Conservation (phyloP, 768 basidiomycete genomes). For the Russula abietina region DNA sequence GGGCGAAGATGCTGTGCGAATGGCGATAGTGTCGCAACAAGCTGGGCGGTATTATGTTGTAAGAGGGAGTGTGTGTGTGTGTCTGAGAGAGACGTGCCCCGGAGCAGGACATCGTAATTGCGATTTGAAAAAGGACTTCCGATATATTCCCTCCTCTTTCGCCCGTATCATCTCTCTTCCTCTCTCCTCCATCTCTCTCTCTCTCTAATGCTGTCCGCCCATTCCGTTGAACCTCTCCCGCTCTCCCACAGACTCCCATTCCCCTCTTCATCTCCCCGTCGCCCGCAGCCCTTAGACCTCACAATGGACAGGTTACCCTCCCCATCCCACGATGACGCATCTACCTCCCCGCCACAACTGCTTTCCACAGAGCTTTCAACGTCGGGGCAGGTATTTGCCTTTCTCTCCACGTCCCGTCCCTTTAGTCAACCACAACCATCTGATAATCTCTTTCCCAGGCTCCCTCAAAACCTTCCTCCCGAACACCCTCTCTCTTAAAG, state of each 20-base stretch:
- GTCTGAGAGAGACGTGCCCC: not conserved
- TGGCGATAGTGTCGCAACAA: not conserved
- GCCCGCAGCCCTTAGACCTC: constrained; percentile 22
- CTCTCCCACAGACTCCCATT: constrained; percentile 36
- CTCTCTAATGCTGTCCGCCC: constrained; percentile 11
- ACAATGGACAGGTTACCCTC: constrained; percentile 18
- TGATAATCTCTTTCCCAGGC: constrained; percentile 20
- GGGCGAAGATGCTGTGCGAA: no score
- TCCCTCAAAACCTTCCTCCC: constrained; percentile 14
- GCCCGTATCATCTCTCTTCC: constrained; percentile 4
- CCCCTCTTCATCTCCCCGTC: constrained; percentile 33
- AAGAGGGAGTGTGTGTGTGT: not conserved
- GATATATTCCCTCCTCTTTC: not conserved
- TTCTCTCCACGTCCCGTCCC: not conserved
- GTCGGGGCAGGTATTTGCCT: constrained; percentile 15
- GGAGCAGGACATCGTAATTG: not conserved
- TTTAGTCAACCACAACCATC: constrained; percentile 12
- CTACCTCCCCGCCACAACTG: not conserved
- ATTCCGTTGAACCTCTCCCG: not conserved
- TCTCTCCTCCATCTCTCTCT: not conserved
- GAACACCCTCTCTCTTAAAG: constrained; percentile 14
- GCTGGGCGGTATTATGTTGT: not conserved
- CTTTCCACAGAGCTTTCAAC: constrained; percentile 10
- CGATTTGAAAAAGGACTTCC: not conserved
- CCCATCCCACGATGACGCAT: not conserved